Base-by-base conservation (phyloP, 768 basidiomycete species). In the Auriscalpium orientale region DNA sequence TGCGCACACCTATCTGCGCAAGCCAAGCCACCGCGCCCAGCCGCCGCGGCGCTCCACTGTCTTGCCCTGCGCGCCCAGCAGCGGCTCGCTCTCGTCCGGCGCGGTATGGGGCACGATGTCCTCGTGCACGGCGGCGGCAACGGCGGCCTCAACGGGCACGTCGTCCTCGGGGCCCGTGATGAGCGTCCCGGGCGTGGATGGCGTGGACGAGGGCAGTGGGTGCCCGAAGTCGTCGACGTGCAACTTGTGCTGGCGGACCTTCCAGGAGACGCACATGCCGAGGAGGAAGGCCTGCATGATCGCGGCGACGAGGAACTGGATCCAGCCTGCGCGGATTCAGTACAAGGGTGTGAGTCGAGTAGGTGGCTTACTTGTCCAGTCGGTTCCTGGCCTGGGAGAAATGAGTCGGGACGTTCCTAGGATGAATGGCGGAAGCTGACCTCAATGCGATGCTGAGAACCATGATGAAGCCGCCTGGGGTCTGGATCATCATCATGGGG, bases 401-500 rank as follows among this genome's bases (percentile, higher is more conserved):
- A 49, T 33, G 20, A n/a, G 49, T 28, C 7, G 7, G 28, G 28
- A 28, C 28, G 28, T 28, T 28, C 2, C 28, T 28, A 28, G 28
- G 28, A 28, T 28, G 28, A 7, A 28, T 28, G 28, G 28, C 28
- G 28, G 4, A 57, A 21, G 63, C 75, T 16, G 55, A 85, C 80
- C 83, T 74, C 22, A 90, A 71, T 8, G 86, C 89, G 55, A 93
- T 89, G 59, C 85, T 89, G 4, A 85, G 59, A 7, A 91, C 87
- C 86, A 98, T 95, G n/a, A 91, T 66, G 3, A 90, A 73, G 1
- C 89, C 87, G 4, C 94, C 95, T 3, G 94, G 94, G 12, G 83
- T 91, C 70, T 98, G 95, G 15, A 99, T 90, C 49, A 82, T 72
- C 95, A 99, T 98, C 84, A 92, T 98, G 1, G 89, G 87, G 55